These are phyloP conservation scores for Pseudozyma pruni DNA, from an alignment of 1,284 basidiomycete genomes.

Conservation along the genomic window DNA sequence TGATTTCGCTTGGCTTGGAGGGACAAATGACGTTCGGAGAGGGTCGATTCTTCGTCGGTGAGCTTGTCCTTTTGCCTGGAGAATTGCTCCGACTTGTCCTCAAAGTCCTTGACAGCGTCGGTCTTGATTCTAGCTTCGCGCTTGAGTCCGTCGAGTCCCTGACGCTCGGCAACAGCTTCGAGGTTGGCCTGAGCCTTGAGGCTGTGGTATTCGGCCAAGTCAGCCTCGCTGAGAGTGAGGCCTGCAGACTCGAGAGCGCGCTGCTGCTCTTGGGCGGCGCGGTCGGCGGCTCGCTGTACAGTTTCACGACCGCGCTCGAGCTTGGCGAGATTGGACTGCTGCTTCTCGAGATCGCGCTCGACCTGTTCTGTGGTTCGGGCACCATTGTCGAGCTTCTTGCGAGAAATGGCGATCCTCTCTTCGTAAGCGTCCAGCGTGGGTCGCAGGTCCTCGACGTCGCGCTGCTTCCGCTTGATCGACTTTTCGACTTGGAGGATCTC, in stretches of 20 bases:
- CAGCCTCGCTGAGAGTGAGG: slow-evolving; percentile 81
- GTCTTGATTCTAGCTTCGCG: slow-evolving; percentile 82
- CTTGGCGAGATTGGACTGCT: slow-evolving; percentile 74
- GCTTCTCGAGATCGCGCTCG: slow-evolving; percentile 76
- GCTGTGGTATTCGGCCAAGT: slow-evolving; percentile 83
- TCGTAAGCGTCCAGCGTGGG: slow-evolving; percentile 72
- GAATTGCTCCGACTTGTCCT: slow-evolving; percentile 76
- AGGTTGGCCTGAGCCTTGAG: slow-evolving; percentile 75
- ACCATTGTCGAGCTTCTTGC: slow-evolving; percentile 80
- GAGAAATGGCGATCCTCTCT: slow-evolving; percentile 85
- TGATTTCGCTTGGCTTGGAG: slow-evolving; percentile 40
- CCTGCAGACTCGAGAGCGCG: slow-evolving; percentile 77
- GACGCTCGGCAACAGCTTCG: slow-evolving; percentile 85
- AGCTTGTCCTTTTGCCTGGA: slow-evolving; percentile 75
- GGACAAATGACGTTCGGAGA: slow-evolving; percentile 74
- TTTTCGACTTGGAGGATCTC: slow-evolving; percentile 50
- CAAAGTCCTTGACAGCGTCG: slow-evolving; percentile 73
- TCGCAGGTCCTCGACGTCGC: slow-evolving; percentile 45
- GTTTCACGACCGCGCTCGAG: slow-evolving; percentile 79
- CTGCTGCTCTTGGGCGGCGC: slow-evolving; percentile 77
- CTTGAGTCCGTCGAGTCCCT: slow-evolving; percentile 81
- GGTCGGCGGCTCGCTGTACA: slow-evolving; percentile 70
- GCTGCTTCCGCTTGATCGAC: slow-evolving; percentile 42
- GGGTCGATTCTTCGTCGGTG: slow-evolving; percentile 73
- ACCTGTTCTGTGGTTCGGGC: slow-evolving; percentile 76